Percentiles rank a stretch among this genome's conserved stretches.
Conservation (phyloP, 1,284 basidiomycete species). For the Cerrena zonata region DNA sequence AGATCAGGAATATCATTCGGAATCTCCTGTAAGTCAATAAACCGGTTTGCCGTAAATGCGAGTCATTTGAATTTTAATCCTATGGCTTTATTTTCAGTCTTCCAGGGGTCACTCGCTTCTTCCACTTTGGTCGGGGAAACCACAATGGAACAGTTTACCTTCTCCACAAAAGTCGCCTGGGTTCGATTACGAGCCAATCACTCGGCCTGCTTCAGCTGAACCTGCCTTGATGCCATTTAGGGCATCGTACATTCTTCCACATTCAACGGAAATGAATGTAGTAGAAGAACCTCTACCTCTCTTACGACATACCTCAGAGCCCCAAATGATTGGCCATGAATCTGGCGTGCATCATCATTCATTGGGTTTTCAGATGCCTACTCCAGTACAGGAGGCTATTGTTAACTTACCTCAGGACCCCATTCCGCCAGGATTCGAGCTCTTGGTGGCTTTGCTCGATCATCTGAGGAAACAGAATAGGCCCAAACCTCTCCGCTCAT, state of each 20-base stretch:
- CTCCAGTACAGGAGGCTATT: no score
- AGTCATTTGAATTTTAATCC: no score
- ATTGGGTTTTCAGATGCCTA: no score
- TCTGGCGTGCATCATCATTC: no score
- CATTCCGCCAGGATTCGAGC: constrained; percentile 12
- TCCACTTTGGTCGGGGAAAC: no score
- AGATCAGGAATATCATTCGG: no score
- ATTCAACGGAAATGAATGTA: not conserved
- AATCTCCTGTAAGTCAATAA: no score
- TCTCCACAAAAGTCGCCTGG: not conserved
- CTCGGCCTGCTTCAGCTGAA: not conserved
- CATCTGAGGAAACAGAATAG: constrained; percentile 36
- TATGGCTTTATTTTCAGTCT: no score
- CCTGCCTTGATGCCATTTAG: not conserved
- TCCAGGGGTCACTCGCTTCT: no score
- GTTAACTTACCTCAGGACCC: not conserved
- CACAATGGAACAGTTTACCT: not conserved
- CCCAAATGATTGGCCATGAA: no score
- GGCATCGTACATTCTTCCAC: not conserved
- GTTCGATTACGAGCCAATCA: not conserved
- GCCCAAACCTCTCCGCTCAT: constrained; percentile 1
- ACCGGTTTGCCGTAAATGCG: no score
- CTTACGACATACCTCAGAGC: not conserved
- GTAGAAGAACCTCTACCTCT: not conserved
- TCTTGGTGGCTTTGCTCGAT: constrained; percentile 14